These are phyloP conservation scores for Mycosphaerelloides madeirae DNA, from an alignment of 2,329 filamentous ascomycete genomes.

Conservation along the genomic window DNA sequence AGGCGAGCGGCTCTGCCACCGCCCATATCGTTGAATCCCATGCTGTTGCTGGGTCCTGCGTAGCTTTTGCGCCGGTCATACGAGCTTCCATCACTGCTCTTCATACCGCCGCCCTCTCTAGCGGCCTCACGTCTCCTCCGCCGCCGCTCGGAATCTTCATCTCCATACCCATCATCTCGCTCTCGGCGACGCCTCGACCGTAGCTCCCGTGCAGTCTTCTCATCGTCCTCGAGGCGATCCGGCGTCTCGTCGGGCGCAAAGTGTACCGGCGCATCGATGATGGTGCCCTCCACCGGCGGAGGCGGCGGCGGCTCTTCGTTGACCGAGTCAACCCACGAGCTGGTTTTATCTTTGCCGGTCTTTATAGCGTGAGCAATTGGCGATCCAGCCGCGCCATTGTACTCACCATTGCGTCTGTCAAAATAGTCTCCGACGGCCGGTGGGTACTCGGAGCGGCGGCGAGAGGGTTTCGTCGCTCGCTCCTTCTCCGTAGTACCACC, in stretches of 20 bases:
- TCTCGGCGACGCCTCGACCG: constrained; percentile 22
- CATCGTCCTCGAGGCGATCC: constrained; percentile 26
- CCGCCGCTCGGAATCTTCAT: constrained; percentile 20
- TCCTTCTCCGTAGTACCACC: constrained; percentile 24
- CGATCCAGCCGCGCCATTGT: constrained; percentile 13
- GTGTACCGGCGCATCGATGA: constrained; percentile 39
- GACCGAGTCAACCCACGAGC: constrained; percentile 46
- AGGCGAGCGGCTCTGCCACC: no score
- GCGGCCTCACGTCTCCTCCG: constrained; percentile 17
- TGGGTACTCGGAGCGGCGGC: constrained; percentile 29
- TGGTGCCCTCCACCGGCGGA: constrained; percentile 43
- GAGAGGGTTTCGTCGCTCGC: constrained; percentile 24
- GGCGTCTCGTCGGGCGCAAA: constrained; percentile 24
- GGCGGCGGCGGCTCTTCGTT: constrained; percentile 44
- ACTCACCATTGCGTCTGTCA: constrained; percentile 40
- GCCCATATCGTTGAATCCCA: constrained; percentile 33
- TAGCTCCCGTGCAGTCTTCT: constrained; percentile 31
- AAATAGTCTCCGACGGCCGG: constrained; percentile 42
- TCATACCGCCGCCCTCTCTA: constrained; percentile 21
- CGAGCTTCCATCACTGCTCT: constrained; percentile 33
- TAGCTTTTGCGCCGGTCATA: constrained; percentile 26
- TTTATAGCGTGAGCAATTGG: constrained; percentile 28
- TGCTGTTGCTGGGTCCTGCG: constrained; percentile 27
- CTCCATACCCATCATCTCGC: constrained; percentile 18
- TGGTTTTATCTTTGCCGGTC: constrained; percentile 44